Evolutionary conservation across 805 yeast genomes (phyloP), one percentile per base, ranked within the genome.

Genomic region (Candida argentea): DNA sequence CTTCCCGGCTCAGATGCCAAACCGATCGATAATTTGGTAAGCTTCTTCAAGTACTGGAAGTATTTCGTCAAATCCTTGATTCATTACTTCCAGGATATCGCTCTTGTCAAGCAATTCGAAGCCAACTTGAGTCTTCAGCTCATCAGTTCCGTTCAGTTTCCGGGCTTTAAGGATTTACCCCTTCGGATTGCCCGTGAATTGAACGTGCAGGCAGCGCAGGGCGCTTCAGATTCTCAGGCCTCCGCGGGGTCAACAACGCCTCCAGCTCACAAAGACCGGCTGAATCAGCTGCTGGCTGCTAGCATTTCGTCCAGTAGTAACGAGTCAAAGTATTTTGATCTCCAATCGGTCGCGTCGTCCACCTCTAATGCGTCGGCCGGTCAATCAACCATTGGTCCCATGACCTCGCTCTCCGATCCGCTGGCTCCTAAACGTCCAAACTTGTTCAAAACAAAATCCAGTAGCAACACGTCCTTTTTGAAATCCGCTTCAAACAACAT

Each of bases 91-190:
- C 56, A 50, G 33, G 67, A 71, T 39, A 50, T 67, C 32, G 49
- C 66, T 20, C 48, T 69, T 29, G 67, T 70, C 31, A 69, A 68
- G 44, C 72, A 61, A 37, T 48, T 46, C 24, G 52, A 48, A 27
- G 44, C 47, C 40, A 48, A 59, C 38, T 40, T 61, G 30, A 52
- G 52, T 28, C 46, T 43, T 29, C 68, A 61, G 39, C 38, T 61
- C 25, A 45, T 61, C 21, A 52, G 44, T 28, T 50, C 61, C 18
- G 49, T 60, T 19, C 58, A 57, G 38, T 56, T 57, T 31, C 65
- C 65, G 5, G 63, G 63, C 7, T 71, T 46, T 50, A 70, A 35
- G 46, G 70, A 41, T 58, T 59, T 57, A 26, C 58, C 59, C 5
- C 33, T 34, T 27, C 38, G 36, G 21, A 34, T 40, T 10, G 22